phyloP scores from a whole-genome alignment of 768 basidiomycete species.

The Mrakia blollopis region DNA sequence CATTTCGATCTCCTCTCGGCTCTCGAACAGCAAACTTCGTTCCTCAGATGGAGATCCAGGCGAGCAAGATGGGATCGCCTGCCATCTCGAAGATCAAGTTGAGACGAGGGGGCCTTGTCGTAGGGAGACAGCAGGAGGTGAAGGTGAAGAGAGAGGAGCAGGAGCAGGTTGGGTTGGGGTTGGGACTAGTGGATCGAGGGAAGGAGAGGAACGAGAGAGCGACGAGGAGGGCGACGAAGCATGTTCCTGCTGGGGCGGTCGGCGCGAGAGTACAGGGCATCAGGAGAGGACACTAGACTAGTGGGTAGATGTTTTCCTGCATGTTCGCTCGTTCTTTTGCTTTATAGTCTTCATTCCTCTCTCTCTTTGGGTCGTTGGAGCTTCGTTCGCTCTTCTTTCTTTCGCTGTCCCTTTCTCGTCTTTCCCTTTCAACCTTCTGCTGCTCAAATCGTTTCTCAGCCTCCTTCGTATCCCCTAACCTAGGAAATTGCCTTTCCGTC shows the following conservation, averaged over 20 bases:
- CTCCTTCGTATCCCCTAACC: too few species aligned
- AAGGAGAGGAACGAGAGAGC: background rate
- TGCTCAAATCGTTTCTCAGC: background rate
- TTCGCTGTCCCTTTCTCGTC: background rate
- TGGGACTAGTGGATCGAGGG: background rate
- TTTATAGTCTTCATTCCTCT: too few species aligned
- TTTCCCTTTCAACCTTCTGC: background rate
- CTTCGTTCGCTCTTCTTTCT: background rate
- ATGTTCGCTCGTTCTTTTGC: background rate
- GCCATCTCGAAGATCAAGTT: too few species aligned
- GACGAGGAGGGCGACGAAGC: background rate
- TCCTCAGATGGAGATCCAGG: background rate
- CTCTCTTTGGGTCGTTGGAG: background rate
- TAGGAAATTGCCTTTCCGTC: too few species aligned
- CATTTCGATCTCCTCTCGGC: background rate
- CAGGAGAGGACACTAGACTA: background rate
- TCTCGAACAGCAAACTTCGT: background rate
- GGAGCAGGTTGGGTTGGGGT: background rate
- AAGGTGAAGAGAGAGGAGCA: background rate
- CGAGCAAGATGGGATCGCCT: background rate
- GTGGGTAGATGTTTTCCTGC: background rate
- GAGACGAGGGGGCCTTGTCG: background rate
- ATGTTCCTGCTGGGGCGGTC: background rate
- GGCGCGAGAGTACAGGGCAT: background rate
- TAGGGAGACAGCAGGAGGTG: background rate